Evolutionary conservation across 169 alveolate genomes (phyloP).

Genomic region (Eimeria zaria): DNA sequence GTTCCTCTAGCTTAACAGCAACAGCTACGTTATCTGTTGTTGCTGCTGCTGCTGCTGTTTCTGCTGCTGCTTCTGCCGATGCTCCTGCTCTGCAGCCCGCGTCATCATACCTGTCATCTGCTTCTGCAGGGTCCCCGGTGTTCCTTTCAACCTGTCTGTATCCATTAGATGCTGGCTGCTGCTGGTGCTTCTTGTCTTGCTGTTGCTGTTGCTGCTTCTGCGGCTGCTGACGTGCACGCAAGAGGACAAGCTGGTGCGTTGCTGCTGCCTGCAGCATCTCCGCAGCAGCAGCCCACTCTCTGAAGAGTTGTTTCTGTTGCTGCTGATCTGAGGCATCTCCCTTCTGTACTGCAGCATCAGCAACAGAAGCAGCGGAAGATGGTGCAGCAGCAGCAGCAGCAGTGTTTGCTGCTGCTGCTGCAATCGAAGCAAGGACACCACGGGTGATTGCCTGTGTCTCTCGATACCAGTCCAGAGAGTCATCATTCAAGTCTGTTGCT

Average conservation of each 20-base stretch:
- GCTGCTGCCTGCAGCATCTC: slow-evolving; percentile 31
- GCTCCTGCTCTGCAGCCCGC: not conserved
- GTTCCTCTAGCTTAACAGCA: slow-evolving; percentile 5
- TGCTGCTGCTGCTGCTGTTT: slow-evolving; percentile 1
- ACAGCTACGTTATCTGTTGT: not conserved
- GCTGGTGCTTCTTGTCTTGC: slow-evolving; percentile 16
- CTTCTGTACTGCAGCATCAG: not conserved
- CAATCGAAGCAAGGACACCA: not conserved
- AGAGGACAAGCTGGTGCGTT: not conserved
- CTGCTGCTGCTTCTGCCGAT: not conserved
- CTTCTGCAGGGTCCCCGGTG: not conserved
- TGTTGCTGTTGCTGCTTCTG: slow-evolving; percentile 27
- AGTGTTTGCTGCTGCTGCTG: slow-evolving; percentile 16
- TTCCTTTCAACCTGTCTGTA: not conserved
- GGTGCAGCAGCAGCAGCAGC: not conserved
- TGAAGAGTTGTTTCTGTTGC: slow-evolving; percentile 2
- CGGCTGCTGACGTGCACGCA: slow-evolving; percentile 13
- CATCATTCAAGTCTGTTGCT: slow-evolving; percentile 12
- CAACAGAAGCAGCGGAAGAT: not conserved
- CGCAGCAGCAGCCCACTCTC: slow-evolving; percentile 21
- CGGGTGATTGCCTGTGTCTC: slow-evolving; percentile 48
- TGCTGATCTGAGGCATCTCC: not conserved
- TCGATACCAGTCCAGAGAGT: not conserved
- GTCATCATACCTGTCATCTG: not conserved
- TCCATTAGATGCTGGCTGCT: not conserved